Base-by-base conservation (phyloP, 2,329 filamentous ascomycete species). In the Aspergillus pseudoglaucus region DNA sequence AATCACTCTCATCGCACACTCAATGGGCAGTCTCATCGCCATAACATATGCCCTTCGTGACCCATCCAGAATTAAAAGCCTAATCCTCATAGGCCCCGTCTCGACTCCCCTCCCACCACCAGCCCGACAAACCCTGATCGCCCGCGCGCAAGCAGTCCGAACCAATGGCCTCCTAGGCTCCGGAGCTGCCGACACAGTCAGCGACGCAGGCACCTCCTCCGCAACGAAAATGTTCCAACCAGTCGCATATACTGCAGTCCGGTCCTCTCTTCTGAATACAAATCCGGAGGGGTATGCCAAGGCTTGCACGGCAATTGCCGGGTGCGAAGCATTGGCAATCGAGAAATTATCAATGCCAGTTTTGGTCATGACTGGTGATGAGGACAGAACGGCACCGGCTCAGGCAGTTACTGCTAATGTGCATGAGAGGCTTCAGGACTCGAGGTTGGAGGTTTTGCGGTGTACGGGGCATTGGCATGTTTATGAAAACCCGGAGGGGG, bases 251-350 rank as follows among this genome's bases (percentile, higher is more conserved):
- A 58, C 70, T 1, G 73, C 75, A 0, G 61, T 74, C 7, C 58
- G 71, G 5, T 54, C 74, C 18, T 74, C 69, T 4, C 59, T 81
- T 2, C 59, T 78, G 0, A 59, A 65, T 0, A 75, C 78, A 52
- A 72, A 79, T 52, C 66, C 74, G 0, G 77, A 81, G 51, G 74
- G 74, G 1, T 81, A 80, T 56, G 78, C 78, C 1, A 81, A 81
- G 51, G 77, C 69, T 0, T 77, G 75, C 38, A 63, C 64, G 22
- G 77, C 77, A 2, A 63, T 80, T n/a, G 42, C 75, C 15, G 58
- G 68, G 18, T 53, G 74, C 2, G 52, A 60, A 17, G 49, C 57
- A 6, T 44, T 27, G 9, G 9, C 25, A 4, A 27, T 27, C 4
- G 25, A 27, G 25, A 27, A 27, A 5, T 27, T 76, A 4, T 53